Conservation (phyloP, 345 rosid species). For the Limnanthes douglasii region DNA sequence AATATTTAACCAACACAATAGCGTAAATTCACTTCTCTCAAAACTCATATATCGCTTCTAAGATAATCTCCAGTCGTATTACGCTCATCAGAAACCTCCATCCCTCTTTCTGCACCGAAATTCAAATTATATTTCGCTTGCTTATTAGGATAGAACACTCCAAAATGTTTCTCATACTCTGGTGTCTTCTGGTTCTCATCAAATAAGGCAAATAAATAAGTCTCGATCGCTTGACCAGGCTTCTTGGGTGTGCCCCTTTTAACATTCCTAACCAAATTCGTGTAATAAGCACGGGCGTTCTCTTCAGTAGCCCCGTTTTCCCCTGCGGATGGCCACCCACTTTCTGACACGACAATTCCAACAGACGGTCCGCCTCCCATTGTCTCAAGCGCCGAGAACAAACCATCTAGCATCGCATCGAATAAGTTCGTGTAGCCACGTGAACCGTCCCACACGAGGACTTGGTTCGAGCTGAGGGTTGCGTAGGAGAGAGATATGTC, state of each 20-base stretch:
- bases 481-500: constrained; percentile 24
- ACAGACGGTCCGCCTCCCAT: constrained; percentile 10
- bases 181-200: constrained; percentile 21
- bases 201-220: constrained; percentile 18
- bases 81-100: no score
- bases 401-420: constrained; percentile 12
- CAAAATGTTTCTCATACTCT: constrained; percentile 15
- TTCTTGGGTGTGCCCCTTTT: constrained; percentile 19
- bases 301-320: constrained; percentile 10
- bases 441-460: constrained; percentile 17
- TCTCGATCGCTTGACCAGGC: constrained; percentile 15
- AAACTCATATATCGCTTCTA: no score
- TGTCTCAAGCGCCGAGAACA: constrained; percentile 12
- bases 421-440: constrained; percentile 20
- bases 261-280: constrained; percentile 11
- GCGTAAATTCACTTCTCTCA: no score
- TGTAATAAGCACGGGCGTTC: constrained; percentile 12
- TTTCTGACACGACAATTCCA: constrained; percentile 14
- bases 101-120: constrained; percentile 9
- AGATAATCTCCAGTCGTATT: no score
- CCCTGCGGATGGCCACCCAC: constrained; percentile 20
- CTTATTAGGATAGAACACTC: constrained; percentile 17
- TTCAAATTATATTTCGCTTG: constrained; percentile 5
- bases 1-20: no score
- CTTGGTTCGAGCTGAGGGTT: constrained; percentile 15